Evolutionary conservation across 2,329 filamentous ascomycete genomes (phyloP), one percentile per base, ranked within the genome.

Genomic region (Fusarium duplospermum): DNA sequence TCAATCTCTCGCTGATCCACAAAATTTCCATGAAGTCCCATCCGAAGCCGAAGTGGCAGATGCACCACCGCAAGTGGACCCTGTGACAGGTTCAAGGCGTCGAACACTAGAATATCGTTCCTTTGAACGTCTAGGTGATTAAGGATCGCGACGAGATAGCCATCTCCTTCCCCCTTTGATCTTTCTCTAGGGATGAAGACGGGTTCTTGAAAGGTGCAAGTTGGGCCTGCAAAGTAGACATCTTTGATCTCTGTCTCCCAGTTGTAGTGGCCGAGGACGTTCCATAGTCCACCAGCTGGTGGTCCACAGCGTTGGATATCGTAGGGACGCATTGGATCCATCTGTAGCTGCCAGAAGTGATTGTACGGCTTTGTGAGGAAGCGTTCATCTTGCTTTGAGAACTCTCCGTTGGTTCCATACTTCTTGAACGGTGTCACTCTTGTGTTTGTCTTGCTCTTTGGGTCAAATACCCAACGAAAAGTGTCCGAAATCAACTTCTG

Each of bases 21-120:
- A 42, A 70, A 73, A 24, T 71, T 71, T 0, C 68, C 66, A 10
- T 71, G 68, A 18, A 71, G 68, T 18, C 68, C 68, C 9, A 70
- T 64, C 0, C 66, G 24, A 1, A 71, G 62, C 13, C 68, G 63
- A 4, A 71, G 64, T 0, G 68, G 68, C 0, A 71, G 14, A 36
- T 66, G 56, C 33, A 71, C 63, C 2, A 45, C 57, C 2, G 42
- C 62, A 2, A 71, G 64, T 1, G 68, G 68, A 0, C 66, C 68
- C 2, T 54, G 45, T 4, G 56, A 24, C 1, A 70, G 45, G 0
- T 71, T 62, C 0, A 60, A 62, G 0, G 68, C 66, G n/a, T 70
- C 45, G 3, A 71, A 70, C 4, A 66, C 62, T 0, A 71, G 20
- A 11, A 66, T 54, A 4, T 71, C 66, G 4, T 70, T 71, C 14